Conservation (phyloP, 75 land plant genomes). For the Picea sitchensis region DNA sequence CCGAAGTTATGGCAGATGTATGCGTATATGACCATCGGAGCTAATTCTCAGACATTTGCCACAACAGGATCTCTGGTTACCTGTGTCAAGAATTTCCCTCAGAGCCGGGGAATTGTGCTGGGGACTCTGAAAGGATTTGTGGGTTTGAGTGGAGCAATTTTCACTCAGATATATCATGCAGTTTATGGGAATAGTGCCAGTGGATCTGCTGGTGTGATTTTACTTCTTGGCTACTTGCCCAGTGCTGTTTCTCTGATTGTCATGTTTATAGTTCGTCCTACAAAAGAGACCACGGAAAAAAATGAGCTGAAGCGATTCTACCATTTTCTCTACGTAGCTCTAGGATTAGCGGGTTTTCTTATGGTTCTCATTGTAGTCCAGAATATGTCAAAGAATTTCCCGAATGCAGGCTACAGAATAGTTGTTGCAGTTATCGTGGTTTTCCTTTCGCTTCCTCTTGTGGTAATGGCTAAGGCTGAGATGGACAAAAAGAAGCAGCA, state of each 20-base stretch:
- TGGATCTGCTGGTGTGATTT: not conserved
- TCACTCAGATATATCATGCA: conserved; percentile 56
- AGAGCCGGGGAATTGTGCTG: conserved; percentile 39
- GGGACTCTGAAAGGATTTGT: not conserved
- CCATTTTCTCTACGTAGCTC: conserved; percentile 27
- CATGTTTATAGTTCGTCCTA: not conserved
- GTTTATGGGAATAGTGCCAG: conserved; percentile 44
- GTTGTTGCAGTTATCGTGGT: conserved; percentile 28
- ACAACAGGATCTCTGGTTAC: conserved; percentile 61
- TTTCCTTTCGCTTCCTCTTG: conserved; percentile 30
- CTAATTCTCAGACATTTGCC: conserved; percentile 49
- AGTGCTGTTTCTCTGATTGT: not conserved
- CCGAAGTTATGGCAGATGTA: conserved; percentile 67
- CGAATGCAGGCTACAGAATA: conserved; percentile 8
- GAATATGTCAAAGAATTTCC: conserved; percentile 11
- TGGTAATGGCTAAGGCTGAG: conserved; percentile 36
- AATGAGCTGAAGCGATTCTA: conserved; percentile 32
- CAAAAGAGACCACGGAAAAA: not conserved
- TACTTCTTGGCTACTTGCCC: not conserved
- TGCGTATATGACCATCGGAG: conserved; percentile 44
- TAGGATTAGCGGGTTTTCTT: conserved; percentile 37
- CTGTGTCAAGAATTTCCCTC: conserved; percentile 51
- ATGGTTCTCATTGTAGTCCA: conserved; percentile 34
- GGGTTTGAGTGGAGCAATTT: conserved; percentile 1
- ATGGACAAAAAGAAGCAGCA: conserved; percentile 4